Base-by-base conservation (phyloP, 163 green algal genomes). In the Chlorella variabilis region DNA sequence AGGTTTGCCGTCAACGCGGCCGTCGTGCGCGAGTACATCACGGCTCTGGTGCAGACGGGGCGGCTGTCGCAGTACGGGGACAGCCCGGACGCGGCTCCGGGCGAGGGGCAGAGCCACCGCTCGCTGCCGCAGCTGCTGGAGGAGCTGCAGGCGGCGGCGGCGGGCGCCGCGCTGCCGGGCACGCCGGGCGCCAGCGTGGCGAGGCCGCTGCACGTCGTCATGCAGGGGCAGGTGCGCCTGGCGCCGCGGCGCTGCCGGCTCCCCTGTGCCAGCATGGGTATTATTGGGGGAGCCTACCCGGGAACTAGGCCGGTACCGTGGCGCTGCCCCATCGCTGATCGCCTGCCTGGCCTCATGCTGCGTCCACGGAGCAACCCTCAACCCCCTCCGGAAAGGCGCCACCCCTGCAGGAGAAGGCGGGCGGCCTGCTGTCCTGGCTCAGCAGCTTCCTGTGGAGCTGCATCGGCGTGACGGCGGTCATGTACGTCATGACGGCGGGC, bases 1-100 rank as follows among this genome's bases (percentile, higher is more conserved):
- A 58, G n/a, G 25, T 77, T 81, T 58, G 69, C 77, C 21, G 89
- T 90, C 36, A 89, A 87, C 54, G 77, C 82, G 1, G 86, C 62
- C 34, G 89, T 94, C 29, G 91, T 91, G 27, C 90, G 90, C 0
- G 92, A 96, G 87, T 96, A 96, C 86, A 77, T 97, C 20, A 77
- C 86, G 13, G 93, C 92, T 8, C 83, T 97, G 27, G 88, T 94
- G 3, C 58, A 82, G 25, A 94, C 81, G 36, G 92, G 88, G 29
- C 74, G 74, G 7, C 71, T 93, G 6, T 21, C 78, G 18, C 80
- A 84, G 33, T 90, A 77, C 42, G 82, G 71, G 3, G 68, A 77
- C n/a, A 73, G 38, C 2, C 27, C 56, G 2, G 34, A 38, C 8
- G 82, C 81, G 4, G 41, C 77, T 1, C 56, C 62, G 13, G 58